Conservation (phyloP, 2,329 filamentous ascomycete genomes). For the Metarhizium anisopliae region DNA sequence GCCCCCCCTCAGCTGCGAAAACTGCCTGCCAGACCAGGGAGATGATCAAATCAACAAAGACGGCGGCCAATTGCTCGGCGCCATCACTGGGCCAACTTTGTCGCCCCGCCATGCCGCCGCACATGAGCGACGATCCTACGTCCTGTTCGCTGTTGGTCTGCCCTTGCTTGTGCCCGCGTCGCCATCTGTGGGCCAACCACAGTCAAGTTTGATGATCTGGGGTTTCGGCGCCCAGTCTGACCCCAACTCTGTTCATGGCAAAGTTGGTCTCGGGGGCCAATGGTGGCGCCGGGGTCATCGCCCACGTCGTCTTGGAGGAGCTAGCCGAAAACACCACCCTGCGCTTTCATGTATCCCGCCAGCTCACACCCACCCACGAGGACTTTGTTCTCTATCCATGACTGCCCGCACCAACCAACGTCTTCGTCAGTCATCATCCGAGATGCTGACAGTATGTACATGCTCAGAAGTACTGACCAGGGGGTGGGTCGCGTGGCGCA, state of each 20-base stretch:
- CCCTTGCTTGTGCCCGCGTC: not conserved
- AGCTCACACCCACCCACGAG: not conserved
- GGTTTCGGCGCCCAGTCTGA: not conserved
- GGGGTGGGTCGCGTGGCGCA: not conserved
- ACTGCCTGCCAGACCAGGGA: not conserved
- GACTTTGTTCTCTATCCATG: not conserved
- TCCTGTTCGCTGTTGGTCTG: not conserved
- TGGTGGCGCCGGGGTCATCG: not conserved
- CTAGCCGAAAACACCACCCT: not conserved
- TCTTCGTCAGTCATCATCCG: not conserved
- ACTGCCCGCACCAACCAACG: not conserved
- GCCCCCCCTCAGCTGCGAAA: not conserved
- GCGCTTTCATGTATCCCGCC: not conserved
- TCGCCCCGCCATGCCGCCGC: not conserved
- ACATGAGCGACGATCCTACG: not conserved
- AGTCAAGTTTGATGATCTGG: not conserved
- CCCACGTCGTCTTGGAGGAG: not conserved
- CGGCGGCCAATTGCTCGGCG: conserved; percentile 7
- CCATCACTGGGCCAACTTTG: not conserved
- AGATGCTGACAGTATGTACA: not conserved
- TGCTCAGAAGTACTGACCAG: not conserved
- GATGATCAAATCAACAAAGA: not conserved
- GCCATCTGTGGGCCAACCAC: not conserved
- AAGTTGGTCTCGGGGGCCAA: not conserved
- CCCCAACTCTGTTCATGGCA: too few relatives aligned